Conservation (phyloP, 768 basidiomycete species). For the Mrakia frigida region DNA sequence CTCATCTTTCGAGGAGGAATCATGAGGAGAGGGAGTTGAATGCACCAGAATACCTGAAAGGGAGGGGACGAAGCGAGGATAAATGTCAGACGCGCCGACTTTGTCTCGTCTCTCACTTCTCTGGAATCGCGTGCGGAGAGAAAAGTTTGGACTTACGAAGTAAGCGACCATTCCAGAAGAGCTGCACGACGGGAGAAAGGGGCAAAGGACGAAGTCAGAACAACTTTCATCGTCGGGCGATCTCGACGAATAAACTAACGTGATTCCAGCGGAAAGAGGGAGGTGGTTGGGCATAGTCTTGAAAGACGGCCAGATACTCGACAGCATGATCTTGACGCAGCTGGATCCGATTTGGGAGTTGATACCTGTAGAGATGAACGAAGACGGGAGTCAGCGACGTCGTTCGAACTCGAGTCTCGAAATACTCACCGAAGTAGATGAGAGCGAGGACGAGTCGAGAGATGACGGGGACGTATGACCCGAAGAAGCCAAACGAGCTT, state of each 20-base stretch:
- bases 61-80: not conserved
- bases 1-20: conserved; percentile 23
- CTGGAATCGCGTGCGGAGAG: too few species aligned
- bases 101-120: too few species aligned
- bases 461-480: conserved; percentile 5
- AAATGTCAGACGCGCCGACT: not conserved
- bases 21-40: conserved; percentile 19
- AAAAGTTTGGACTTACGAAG: too few species aligned
- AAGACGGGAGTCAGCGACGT: not conserved
- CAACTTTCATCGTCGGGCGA: not conserved
- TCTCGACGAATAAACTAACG: not conserved
- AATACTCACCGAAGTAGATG: conserved; percentile 16
- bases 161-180: not conserved
- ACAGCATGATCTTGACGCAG: conserved; percentile 13
- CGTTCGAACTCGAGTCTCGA: not conserved
- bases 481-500: conserved; percentile 10
- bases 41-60: conserved; percentile 17
- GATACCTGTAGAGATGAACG: not conserved
- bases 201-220: not conserved
- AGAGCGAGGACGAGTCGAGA: conserved; percentile 23
- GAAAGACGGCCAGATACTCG: conserved; percentile 11
- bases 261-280: not conserved
- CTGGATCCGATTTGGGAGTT: not conserved
- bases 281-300: not conserved
- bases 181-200: not conserved